Base-by-base conservation (phyloP, 257 asterid species). In the Datura wrightii region DNA sequence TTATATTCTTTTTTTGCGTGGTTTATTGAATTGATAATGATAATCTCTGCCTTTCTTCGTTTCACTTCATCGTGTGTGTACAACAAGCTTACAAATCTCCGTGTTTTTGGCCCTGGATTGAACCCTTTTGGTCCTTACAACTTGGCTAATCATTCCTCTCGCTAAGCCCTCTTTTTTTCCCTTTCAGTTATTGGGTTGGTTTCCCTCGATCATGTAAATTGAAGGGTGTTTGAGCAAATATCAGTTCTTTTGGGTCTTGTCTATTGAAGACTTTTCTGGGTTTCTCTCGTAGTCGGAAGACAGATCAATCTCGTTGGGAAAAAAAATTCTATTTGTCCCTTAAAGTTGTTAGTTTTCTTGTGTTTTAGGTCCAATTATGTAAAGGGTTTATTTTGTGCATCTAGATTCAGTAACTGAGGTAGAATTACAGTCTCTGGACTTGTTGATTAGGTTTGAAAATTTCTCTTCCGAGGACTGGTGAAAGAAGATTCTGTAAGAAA, bases 21-120 rank as follows among this genome's bases (percentile, higher is more conserved):
- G 88, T 89, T 87, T 66, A 67, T 80, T 83, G 81, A 85, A 10
- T 72, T 84, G 83, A 89, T 86, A 85, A 94, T 96, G 97, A 82
- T 91, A 86, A 86, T 89, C 79, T 85, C 88, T 85, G 67, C 84
- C 54, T 74, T 86, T 67, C 85, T 79, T 82, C 91, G 87, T 1
- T 87, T 86, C 79, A 84, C 95, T 6, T 93, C 98, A 60, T 92
- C 93, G 7, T 90, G 84, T 42, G 85, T 88, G 79, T 91, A 88
- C 70, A 92, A 81, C 16, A 87, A 89, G 87, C 86, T 87, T 79
- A 87, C 87, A 10, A 96, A 94, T 91, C 98, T 92, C 39, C 94
- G 98, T 10, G 99, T 89, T 39, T 90, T 93, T 63, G 99, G 99
- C 60, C 99, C 99, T 78, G 98, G 97, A 84, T 94, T 96, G 95